phyloP scores from a whole-genome alignment of 176 grass and related monocot species.

The Eleusine coracana region DNA sequence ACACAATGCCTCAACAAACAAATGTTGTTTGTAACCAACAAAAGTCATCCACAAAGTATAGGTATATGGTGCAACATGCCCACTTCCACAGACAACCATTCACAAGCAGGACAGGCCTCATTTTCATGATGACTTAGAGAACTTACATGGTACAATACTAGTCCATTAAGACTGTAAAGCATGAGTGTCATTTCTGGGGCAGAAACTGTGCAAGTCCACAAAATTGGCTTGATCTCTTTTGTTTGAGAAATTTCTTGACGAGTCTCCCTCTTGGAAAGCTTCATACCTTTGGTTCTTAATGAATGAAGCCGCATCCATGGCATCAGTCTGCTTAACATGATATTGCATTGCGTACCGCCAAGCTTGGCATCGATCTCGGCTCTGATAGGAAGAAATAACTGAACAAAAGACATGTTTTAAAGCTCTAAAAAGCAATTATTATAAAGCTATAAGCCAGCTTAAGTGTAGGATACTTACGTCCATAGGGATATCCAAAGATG shows the following conservation, averaged over 20 bases:
- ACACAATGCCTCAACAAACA: conserved; percentile 11
- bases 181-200: conserved; percentile 93
- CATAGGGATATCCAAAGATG: conserved; percentile 82
- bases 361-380: conserved; percentile 93
- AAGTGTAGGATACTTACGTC: conserved; percentile 70
- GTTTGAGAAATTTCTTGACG: conserved; percentile 54
- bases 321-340: conserved; percentile 85
- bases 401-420: conserved; percentile 46
- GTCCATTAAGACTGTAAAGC: conserved; percentile 81
- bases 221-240: conserved; percentile 67
- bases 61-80: not conserved
- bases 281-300: conserved; percentile 62
- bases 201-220: conserved; percentile 94
- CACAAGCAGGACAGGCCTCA: conserved; percentile 16
- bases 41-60: not conserved
- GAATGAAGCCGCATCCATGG: conserved; percentile 79
- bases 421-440: conserved; percentile 30
- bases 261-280: conserved; percentile 61
- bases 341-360: conserved; percentile 90
- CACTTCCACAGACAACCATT: not conserved
- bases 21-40: conserved; percentile 22
- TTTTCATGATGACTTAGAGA: conserved; percentile 35
- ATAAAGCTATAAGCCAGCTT: conserved; percentile 23
- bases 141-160: conserved; percentile 94
- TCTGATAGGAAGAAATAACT: conserved; percentile 90